phyloP scores from a whole-genome alignment of 2,329 filamentous ascomycete species.

The Colletotrichum sp. region DNA sequence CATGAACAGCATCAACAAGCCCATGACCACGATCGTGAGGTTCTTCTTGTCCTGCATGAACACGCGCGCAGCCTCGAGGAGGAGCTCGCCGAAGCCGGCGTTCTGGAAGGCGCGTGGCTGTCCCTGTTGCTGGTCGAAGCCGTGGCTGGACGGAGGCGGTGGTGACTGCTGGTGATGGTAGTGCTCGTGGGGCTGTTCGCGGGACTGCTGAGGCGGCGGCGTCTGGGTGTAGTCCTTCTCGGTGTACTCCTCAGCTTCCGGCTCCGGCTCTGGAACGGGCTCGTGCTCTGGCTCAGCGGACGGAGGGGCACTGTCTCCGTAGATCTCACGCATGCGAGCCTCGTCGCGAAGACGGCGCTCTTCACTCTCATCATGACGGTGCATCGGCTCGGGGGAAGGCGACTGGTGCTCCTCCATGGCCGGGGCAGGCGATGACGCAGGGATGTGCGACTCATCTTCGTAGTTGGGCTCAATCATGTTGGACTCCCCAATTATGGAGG shows the following conservation, averaged over 20 bases:
- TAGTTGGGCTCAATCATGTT: slow-evolving; percentile 17
- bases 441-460: neutral
- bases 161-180: slow-evolving; percentile 25
- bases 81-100: slow-evolving; percentile 57
- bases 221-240: neutral
- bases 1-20: slow-evolving; percentile 57
- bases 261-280: slow-evolving; percentile 11
- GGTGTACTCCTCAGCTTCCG: neutral
- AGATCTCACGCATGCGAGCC: slow-evolving; percentile 58
- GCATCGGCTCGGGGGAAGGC: slow-evolving; percentile 2
- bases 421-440: neutral
- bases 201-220: neutral
- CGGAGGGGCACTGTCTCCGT: slow-evolving; percentile 40
- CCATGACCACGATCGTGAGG: slow-evolving; percentile 58
- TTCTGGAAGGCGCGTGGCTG: slow-evolving; percentile 32
- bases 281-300: neutral
- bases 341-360: slow-evolving; percentile 48
- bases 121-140: slow-evolving; percentile 29
- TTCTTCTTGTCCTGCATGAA: slow-evolving; percentile 64
- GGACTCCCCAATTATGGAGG: neutral
- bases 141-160: slow-evolving; percentile 28
- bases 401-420: neutral
- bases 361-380: slow-evolving; percentile 27
- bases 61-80: slow-evolving; percentile 58
- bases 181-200: neutral